phyloP scores from a whole-genome alignment of 495 filamentous ascomycete species.

The Aspergillus sclerotiicarbonarius region DNA sequence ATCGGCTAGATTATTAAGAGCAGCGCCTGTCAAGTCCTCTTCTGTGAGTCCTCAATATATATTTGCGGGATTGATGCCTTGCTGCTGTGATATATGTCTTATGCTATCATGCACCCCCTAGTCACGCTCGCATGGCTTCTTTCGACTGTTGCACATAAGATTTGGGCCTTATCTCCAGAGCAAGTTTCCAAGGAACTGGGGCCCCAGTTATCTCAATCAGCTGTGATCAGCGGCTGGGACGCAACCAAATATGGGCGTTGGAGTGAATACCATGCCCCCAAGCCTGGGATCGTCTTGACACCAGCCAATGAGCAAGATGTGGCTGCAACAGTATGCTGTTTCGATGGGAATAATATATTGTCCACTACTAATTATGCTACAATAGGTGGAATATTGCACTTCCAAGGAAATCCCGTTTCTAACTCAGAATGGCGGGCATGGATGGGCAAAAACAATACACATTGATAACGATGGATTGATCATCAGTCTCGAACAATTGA shows the following conservation, averaged over 20 bases:
- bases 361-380: neutral
- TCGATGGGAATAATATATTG: neutral
- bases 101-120: neutral
- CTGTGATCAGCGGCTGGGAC: neutral
- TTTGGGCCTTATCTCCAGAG: neutral
- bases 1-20: too few relatives aligned
- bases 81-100: too few relatives aligned
- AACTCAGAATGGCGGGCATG: slow-evolving; percentile 5
- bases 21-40: too few relatives aligned
- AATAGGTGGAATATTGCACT: slow-evolving; percentile 4
- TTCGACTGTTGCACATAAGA: neutral
- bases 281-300: neutral
- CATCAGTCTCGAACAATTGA: neutral
- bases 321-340: neutral
- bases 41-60: too few relatives aligned
- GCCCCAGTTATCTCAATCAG: neutral
- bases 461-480: slow-evolving; percentile 1
- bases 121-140: neutral
- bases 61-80: too few relatives aligned
- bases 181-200: neutral
- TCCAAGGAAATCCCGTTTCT: slow-evolving; percentile 2
- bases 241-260: neutral
- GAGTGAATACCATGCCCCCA: neutral
- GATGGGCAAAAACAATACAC: slow-evolving; percentile 3
- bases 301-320: slow-evolving; percentile 6